Conservation (phyloP, 73 alveolate species). For the Stentor coeruleus region DNA sequence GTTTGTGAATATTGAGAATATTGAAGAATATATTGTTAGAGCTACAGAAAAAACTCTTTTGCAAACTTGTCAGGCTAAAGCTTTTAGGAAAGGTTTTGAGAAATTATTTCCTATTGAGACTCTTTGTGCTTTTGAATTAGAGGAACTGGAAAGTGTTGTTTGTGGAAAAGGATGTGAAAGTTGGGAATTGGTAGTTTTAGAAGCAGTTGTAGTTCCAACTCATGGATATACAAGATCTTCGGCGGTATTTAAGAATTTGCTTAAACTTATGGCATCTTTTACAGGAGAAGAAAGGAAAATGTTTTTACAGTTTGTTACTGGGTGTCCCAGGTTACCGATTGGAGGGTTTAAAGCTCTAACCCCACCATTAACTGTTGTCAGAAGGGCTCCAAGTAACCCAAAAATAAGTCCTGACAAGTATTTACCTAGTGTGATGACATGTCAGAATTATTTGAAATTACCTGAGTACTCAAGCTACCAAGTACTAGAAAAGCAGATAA, state of each 20-base stretch:
- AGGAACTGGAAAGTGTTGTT: slow-evolving; percentile 76
- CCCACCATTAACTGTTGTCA: slow-evolving; percentile 84
- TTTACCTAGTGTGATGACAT: slow-evolving; percentile 69
- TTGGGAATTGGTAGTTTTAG: slow-evolving; percentile 53
- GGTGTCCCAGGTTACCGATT: slow-evolving; percentile 81
- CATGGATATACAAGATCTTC: slow-evolving; percentile 74
- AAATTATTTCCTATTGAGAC: slow-evolving; percentile 59
- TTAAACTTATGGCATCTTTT: slow-evolving; percentile 52
- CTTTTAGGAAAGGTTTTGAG: slow-evolving; percentile 82
- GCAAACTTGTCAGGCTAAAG: slow-evolving; percentile 54
- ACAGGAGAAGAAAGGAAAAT: slow-evolving; percentile 51
- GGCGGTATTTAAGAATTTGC: slow-evolving; percentile 47
- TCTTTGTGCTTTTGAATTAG: slow-evolving; percentile 61
- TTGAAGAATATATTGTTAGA: slow-evolving; percentile 72
- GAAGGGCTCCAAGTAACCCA: slow-evolving; percentile 46
- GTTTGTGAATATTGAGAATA: slow-evolving; percentile 53
- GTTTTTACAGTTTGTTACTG: slow-evolving; percentile 82
- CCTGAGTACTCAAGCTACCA: slow-evolving; percentile 77
- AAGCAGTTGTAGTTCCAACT: slow-evolving; percentile 64
- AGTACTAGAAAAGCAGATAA: slow-evolving; percentile 52
- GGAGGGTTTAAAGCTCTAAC: slow-evolving; percentile 82
- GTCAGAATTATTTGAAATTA: slow-evolving; percentile 73
- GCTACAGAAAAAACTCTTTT: slow-evolving; percentile 59
- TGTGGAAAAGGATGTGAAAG: slow-evolving; percentile 66
- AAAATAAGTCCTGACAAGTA: slow-evolving; percentile 55